A percentile compares a stretch with the other conserved stretches of the same genome.
Evolutionary conservation across 78 protist genomes (phyloP).

Genomic region (Protostelium mycophagum): DNA sequence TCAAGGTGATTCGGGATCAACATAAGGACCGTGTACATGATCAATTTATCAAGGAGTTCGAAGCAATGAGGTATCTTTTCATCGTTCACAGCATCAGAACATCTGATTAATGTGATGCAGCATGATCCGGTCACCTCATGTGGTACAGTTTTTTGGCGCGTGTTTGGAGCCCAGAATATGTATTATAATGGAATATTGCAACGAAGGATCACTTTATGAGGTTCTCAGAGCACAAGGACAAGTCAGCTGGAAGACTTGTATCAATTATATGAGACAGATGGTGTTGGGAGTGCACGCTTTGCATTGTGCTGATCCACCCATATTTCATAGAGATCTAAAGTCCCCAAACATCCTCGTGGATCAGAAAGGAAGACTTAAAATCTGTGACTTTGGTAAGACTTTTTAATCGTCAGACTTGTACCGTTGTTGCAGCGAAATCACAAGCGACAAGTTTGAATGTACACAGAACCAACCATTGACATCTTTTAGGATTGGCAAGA

Average conservation of each 20-base stretch:
- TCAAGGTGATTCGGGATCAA: slow-evolving; percentile 42
- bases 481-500: slow-evolving; percentile 30
- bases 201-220: slow-evolving; percentile 45
- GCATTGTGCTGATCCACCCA: slow-evolving; percentile 43
- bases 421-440: too few relatives aligned
- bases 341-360: slow-evolving; percentile 54
- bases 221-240: slow-evolving; percentile 50
- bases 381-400: slow-evolving; percentile 30
- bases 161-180: slow-evolving; percentile 39
- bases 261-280: slow-evolving; percentile 50
- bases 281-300: slow-evolving; percentile 35
- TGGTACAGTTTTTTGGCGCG: slow-evolving; percentile 54
- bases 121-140: slow-evolving; percentile 31
- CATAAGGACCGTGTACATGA: slow-evolving; percentile 22
- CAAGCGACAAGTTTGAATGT: too few relatives aligned
- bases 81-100: background rate
- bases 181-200: slow-evolving; percentile 64
- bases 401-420: too few relatives aligned
- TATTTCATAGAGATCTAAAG: slow-evolving; percentile 60
- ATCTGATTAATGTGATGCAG: too few relatives aligned
- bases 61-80: slow-evolving; percentile 30
- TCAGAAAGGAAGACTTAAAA: slow-evolving; percentile 42
- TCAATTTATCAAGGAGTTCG: slow-evolving; percentile 57
- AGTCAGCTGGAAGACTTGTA: slow-evolving; percentile 46
- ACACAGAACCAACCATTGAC: background rate